Evolutionary conservation across 768 basidiomycete species (phyloP), one percentile per base, ranked within the genome.

Genomic region (Termitomyces sp.): DNA sequence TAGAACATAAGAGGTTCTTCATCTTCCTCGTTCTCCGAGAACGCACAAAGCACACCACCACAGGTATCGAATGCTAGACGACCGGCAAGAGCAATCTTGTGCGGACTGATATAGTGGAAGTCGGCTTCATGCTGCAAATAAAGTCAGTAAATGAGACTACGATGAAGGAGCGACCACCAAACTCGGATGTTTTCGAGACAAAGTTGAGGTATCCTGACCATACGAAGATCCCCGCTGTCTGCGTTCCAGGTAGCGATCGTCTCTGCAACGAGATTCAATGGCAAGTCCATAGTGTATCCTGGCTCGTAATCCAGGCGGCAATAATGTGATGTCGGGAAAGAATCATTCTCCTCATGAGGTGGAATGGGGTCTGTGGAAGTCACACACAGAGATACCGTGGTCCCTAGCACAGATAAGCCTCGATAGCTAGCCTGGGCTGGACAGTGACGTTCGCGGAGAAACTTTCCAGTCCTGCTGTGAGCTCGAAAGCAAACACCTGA

Each of bases 211-310:
- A 55, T 55, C 21, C 50, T 50, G 28, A 55, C 47, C 47, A 49
- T 41, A 7, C 21, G 28, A 55, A 55, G 54, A 50, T 50, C 48
- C 46, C 54, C 54, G 19, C 8, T 49, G 28, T 48, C 54, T 48
- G 45, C 54, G 38, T 55, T 43, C 54, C 54, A 55, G 17, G 47
- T 50, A 55, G 3, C 54, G 31, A 55, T 48, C 40, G 47, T 50
- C 46, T 55, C 46, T 50, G 46, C 38, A 11, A 14, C 40, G 21
- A 55, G 54, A 48, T 40, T 5, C 3, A 4, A 21, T 19, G 54
- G 45, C 8, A 19, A 38, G 5, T 33, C 5, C 0, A 12, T 3
- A 2, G 31, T 15, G n/a, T n/a, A 31, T 30, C 30, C 46, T 31
- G 30, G 1, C 9, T 7, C 49, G 21, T 38, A 38, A 52, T 52